Conservation (phyloP, 441 rosid species). For the Pelargonium myrrhifolium region DNA sequence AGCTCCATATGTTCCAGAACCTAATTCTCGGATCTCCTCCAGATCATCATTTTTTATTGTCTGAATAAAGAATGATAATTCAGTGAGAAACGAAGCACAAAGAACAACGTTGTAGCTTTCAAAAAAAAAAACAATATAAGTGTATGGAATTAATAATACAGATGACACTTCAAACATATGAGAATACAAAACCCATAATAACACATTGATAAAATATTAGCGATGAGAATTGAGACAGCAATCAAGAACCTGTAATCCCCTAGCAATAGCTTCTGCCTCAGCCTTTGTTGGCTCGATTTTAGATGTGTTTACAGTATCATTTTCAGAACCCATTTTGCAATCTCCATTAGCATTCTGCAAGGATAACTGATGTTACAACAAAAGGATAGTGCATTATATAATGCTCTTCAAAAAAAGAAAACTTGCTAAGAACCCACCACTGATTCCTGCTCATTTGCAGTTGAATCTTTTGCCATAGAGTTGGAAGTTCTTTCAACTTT, state of each 20-base stretch:
- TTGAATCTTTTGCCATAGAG: constrained; percentile 30
- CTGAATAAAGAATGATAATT: constrained; percentile 33
- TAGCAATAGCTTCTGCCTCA: constrained; percentile 82
- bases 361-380: constrained; percentile 23
- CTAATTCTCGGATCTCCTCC: constrained; percentile 84
- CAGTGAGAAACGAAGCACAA: neutral
- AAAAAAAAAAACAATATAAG: neutral
- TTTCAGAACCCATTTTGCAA: constrained; percentile 57
- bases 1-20: constrained; percentile 89
- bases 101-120: neutral
- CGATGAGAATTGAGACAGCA: constrained; percentile 13
- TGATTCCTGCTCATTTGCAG: constrained; percentile 39
- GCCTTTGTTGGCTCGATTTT: constrained; percentile 94
- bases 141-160: constrained; percentile 7
- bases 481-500: constrained; percentile 42
- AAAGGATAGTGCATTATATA: constrained; percentile 3
- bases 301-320: constrained; percentile 40
- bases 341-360: constrained; percentile 58
- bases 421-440: constrained; percentile 42
- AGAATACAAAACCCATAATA: constrained; percentile 1
- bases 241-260: constrained; percentile 76
- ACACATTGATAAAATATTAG: constrained; percentile 5
- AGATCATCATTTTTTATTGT: constrained; percentile 78
- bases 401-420: constrained; percentile 18
- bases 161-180: neutral